Conservation (phyloP, 306 rosid species). For the Corylus avellana region DNA sequence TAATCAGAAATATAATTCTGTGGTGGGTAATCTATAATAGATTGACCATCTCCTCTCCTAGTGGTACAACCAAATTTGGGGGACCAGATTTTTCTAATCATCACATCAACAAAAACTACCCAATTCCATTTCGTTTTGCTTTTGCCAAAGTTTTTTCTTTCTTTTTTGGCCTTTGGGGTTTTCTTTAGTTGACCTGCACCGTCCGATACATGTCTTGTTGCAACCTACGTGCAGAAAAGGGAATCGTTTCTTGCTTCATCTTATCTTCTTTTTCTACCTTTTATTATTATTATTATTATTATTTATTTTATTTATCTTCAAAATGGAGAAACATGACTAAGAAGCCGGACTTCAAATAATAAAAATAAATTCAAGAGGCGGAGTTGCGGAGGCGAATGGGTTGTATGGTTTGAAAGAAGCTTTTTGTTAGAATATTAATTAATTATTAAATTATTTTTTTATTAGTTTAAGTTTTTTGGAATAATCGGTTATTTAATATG, state of each 20-base stretch:
- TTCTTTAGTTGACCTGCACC: background rate
- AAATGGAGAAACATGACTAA: too few species aligned
- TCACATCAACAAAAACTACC: constrained; percentile 12
- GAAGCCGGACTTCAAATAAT: too few species aligned
- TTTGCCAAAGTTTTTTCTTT: background rate
- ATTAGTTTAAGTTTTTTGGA: too few species aligned
- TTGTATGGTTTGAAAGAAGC: too few species aligned
- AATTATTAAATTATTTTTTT: too few species aligned
- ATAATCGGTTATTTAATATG: too few species aligned
- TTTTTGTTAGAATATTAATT: too few species aligned
- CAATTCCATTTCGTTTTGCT: background rate
- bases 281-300: too few species aligned
- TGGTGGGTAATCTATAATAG: background rate
- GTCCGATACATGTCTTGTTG: background rate
- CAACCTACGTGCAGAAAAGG: background rate
- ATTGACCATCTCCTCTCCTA: background rate
- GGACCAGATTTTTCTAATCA: constrained; percentile 6
- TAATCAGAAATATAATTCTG: background rate
- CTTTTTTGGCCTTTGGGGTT: background rate
- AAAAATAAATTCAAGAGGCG: too few species aligned
- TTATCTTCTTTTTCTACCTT: background rate
- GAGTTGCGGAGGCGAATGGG: too few species aligned
- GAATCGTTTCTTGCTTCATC: background rate
- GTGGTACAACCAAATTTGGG: constrained; percentile 13
- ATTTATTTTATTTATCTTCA: background rate